Conservation (phyloP, 176 grass and related monocot genomes). For the Aegilops sharonensis region DNA sequence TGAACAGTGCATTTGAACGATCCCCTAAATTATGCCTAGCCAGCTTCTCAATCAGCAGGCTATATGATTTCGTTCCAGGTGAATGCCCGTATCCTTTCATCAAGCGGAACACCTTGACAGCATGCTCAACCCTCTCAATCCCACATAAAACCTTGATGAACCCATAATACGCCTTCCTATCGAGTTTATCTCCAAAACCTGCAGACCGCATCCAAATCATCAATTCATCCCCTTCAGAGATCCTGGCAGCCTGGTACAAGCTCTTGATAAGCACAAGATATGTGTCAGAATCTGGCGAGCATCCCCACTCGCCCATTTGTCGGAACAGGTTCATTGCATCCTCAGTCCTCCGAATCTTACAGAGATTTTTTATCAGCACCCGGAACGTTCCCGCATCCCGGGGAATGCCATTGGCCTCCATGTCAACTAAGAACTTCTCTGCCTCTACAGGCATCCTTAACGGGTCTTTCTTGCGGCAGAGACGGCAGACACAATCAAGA, state of each 20-base stretch:
- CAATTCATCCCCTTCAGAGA: constrained; percentile 93
- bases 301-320: constrained; percentile 82
- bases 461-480: constrained; percentile 76
- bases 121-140: constrained; percentile 94
- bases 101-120: constrained; percentile 89
- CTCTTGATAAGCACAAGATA: constrained; percentile 77
- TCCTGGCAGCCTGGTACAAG: constrained; percentile 80
- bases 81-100: constrained; percentile 91
- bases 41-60: constrained; percentile 77
- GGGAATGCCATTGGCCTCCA: constrained; percentile 82
- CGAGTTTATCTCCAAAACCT: constrained; percentile 76
- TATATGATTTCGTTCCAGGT: constrained; percentile 83
- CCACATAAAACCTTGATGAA: constrained; percentile 97
- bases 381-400: constrained; percentile 66
- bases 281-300: constrained; percentile 84
- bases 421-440: constrained; percentile 79
- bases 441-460: constrained; percentile 66
- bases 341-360: constrained; percentile 89
- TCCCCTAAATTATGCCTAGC: constrained; percentile 74
- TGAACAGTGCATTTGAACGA: constrained; percentile 81
- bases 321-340: constrained; percentile 76
- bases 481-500: constrained; percentile 75
- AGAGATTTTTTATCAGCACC: constrained; percentile 77
- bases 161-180: constrained; percentile 82
- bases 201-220: constrained; percentile 80